A percentile compares a stretch with the other conserved stretches of the same genome.
These are phyloP conservation scores for Zizania palustris DNA, from an alignment of 202 grass and related monocot genomes.

Conservation along the genomic window DNA sequence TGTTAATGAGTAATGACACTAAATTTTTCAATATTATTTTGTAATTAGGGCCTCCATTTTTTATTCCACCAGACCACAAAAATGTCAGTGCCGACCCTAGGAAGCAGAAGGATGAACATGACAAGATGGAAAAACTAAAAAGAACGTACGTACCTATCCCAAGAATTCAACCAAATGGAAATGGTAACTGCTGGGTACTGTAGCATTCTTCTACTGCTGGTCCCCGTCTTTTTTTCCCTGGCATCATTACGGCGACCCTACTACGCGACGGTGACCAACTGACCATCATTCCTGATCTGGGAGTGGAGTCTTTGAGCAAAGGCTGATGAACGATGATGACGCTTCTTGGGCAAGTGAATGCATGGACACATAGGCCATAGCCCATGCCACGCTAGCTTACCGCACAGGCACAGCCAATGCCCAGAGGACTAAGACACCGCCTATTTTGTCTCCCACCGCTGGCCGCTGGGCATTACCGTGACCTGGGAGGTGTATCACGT, in stretches of 20 bases:
- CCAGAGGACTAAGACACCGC: background rate
- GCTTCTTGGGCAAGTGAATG: slow-evolving; percentile 51
- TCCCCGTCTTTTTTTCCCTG: slow-evolving; percentile 16
- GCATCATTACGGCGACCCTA: slow-evolving; percentile 11
- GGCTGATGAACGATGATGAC: slow-evolving; percentile 30
- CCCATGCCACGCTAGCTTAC: slow-evolving; percentile 25
- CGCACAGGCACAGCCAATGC: background rate
- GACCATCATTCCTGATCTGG: slow-evolving; percentile 42
- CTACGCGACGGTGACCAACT: slow-evolving; percentile 15
- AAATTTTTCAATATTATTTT: too few species aligned
- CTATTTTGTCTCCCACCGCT: background rate
- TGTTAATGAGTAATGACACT: too few species aligned
- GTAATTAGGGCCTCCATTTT: too few species aligned
- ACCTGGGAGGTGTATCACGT: slow-evolving; percentile 35
- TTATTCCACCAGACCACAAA: too few species aligned
- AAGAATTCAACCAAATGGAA: slow-evolving; percentile 15
- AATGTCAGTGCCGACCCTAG: too few species aligned
- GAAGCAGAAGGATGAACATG: background rate
- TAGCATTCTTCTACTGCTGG: background rate
- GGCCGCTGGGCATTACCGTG: background rate
- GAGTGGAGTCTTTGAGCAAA: slow-evolving; percentile 20
- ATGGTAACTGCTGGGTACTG: slow-evolving; percentile 29
- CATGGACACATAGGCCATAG: slow-evolving; percentile 27
- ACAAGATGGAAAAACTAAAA: slow-evolving; percentile 16
- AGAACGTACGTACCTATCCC: background rate